A percentile compares a stretch with the other conserved stretches of the same genome.
Conservation (phyloP, 208 protist genomes). For the Acanthamoeba lenticulata region DNA sequence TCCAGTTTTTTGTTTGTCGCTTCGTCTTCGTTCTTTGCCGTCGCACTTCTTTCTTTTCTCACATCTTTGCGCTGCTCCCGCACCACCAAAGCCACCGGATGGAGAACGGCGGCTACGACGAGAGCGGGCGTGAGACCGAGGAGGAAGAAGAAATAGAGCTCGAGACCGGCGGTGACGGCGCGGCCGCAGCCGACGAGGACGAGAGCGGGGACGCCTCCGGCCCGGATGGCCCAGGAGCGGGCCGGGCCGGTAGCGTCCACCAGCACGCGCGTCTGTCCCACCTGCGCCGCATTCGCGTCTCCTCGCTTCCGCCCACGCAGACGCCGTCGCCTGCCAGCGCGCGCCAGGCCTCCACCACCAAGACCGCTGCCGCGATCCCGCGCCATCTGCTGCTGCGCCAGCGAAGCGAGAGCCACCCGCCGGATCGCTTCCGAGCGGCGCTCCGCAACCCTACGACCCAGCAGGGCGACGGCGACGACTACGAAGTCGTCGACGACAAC, state of each 20-base stretch:
- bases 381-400: not conserved
- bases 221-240: too few species aligned
- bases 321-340: not conserved
- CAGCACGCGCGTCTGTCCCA: not conserved
- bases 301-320: not conserved
- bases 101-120: not conserved
- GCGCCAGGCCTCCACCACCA: too few species aligned
- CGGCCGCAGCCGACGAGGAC: not conserved
- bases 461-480: not conserved
- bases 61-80: not conserved
- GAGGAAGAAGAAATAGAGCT: not conserved
- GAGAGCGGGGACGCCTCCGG: not conserved
- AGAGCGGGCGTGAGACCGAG: not conserved
- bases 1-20: not conserved
- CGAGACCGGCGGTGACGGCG: not conserved
- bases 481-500: not conserved
- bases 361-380: not conserved
- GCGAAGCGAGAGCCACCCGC: slow-evolving; percentile 12
- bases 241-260: too few species aligned
- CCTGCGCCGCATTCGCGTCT: not conserved
- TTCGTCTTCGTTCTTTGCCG: not conserved
- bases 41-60: not conserved
- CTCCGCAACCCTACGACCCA: not conserved
- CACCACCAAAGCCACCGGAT: not conserved
- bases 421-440: not conserved